phyloP scores from a whole-genome alignment of 306 rosid species.

The Medicago truncatula region DNA sequence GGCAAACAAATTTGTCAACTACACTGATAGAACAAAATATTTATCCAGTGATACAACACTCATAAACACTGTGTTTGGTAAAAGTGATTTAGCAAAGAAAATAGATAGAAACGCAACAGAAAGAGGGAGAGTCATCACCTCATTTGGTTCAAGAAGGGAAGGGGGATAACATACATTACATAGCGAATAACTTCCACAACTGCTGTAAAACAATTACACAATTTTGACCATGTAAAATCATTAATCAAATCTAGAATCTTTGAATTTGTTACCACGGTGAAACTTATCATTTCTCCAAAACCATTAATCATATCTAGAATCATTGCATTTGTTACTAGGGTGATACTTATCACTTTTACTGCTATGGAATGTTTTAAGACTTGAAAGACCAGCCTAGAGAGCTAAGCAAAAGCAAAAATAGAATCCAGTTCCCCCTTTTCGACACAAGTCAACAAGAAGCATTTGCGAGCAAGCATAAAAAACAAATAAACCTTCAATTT shows the following conservation, averaged over 20 bases:
- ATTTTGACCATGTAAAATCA: background rate
- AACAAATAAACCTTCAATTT: background rate
- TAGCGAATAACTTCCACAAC: background rate
- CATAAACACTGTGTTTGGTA: background rate
- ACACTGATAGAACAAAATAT: background rate
- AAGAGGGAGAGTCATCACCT: background rate
- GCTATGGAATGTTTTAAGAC: no score
- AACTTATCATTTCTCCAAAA: background rate
- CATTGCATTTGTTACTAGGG: no score
- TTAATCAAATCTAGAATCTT: no score
- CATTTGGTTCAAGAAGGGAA: background rate
- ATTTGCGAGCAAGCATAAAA: conserved; percentile 20
- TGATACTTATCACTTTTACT: no score
- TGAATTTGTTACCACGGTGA: no score
- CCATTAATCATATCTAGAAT: background rate
- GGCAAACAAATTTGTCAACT: background rate
- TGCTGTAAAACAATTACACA: conserved; percentile 4
- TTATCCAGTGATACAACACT: background rate
- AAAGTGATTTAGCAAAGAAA: background rate
- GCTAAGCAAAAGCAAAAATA: conserved; percentile 7
- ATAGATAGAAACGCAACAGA: background rate
- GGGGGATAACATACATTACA: background rate
- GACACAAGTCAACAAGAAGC: conserved; percentile 29
- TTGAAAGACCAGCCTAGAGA: conserved; percentile 24
- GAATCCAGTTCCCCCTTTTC: conserved; percentile 6